Evolutionary conservation across 1,139 yeast species (phyloP).

Genomic region (Zygoascus meyerae): DNA sequence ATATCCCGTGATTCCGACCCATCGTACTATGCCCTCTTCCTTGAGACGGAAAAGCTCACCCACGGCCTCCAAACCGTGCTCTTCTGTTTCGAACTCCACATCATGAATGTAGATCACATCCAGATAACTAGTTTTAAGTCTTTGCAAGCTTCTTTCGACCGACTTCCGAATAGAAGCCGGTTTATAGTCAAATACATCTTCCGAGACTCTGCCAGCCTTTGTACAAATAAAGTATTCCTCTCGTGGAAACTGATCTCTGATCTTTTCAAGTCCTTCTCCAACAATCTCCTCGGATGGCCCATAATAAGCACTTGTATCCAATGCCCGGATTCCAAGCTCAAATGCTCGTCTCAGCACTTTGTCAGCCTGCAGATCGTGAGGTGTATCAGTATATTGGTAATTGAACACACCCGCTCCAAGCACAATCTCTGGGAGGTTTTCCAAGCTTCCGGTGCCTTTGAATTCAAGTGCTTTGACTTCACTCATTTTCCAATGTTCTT

Average conservation of each 20-base stretch:
- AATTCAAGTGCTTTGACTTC: constrained; percentile 4
- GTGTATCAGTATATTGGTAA: constrained; percentile 65
- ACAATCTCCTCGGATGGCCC: constrained; percentile 78
- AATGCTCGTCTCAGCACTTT: constrained; percentile 59
- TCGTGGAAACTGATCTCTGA: constrained; percentile 47
- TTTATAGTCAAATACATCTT: constrained; percentile 70
- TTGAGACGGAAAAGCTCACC: constrained; percentile 54
- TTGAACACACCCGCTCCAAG: constrained; percentile 87
- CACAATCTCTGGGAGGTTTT: constrained; percentile 49
- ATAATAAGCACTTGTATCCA: constrained; percentile 90
- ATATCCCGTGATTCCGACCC: constrained; percentile 82
- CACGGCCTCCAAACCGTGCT: constrained; percentile 56
- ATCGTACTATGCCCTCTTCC: constrained; percentile 53
- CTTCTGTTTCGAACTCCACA: constrained; percentile 66
- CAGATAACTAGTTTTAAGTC: constrained; percentile 61
- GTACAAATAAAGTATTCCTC: constrained; percentile 69
- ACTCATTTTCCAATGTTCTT: not conserved
- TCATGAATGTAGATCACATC: constrained; percentile 87
- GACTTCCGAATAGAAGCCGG: constrained; percentile 55
- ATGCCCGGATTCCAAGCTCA: constrained; percentile 60
- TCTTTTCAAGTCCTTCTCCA: constrained; percentile 55
- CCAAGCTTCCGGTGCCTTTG: constrained; percentile 11
- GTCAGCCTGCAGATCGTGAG: constrained; percentile 50
- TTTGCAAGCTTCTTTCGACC: constrained; percentile 56
- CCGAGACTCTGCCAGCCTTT: constrained; percentile 72